Evolutionary conservation across 1,139 yeast species (phyloP), one percentile per base, ranked within the genome.

Genomic region (Taiozyma onychis): DNA sequence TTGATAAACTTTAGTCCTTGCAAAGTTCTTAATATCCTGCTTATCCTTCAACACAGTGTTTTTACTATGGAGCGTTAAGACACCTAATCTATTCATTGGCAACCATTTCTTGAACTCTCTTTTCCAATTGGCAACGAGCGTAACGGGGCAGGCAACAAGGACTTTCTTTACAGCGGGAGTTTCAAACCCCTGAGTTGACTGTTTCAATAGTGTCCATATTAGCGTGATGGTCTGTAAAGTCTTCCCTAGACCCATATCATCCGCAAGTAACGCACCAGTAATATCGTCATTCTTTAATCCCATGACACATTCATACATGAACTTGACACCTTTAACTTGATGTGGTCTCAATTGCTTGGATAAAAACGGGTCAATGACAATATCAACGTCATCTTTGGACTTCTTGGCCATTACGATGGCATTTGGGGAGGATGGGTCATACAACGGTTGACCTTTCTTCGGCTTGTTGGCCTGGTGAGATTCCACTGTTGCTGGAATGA

Each of bases 161-260:
- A 85, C 81, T 51, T 89, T 87, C 43, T 72, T 70, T 6, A 76
- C 70, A 0, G 72, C 67, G 0, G 82, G 77, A 1, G 30, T 32
- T 4, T 54, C 54, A 48, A 49, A 50, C 0, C 62, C 62, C 1
- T 68, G 72, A 0, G 96, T 96, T 18, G 81, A 80, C 59, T 89
- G 97, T 58, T 80, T 83, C 34, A 89, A 66, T 22, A 95, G 67
- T 0, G 97, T 89, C 95, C 96, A 89, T 4, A 93, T 75, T 39
- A 90, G 65, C 0, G 96, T 64, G 5, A 93, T 91, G 0, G 97
- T 82, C 80, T 85, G 90, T 39, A 93, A 68, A 0, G 98, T 91
- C 63, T 93, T 93, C 0, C 99, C 99, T 27, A 93, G 72, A 0
- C 99, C 99, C 99, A 93, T 93, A 63, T 93, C 98, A 66, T 93